Evolutionary conservation across 148 eudicot genomes (phyloP).

Genomic region (Vaccinium macrocarpon): DNA sequence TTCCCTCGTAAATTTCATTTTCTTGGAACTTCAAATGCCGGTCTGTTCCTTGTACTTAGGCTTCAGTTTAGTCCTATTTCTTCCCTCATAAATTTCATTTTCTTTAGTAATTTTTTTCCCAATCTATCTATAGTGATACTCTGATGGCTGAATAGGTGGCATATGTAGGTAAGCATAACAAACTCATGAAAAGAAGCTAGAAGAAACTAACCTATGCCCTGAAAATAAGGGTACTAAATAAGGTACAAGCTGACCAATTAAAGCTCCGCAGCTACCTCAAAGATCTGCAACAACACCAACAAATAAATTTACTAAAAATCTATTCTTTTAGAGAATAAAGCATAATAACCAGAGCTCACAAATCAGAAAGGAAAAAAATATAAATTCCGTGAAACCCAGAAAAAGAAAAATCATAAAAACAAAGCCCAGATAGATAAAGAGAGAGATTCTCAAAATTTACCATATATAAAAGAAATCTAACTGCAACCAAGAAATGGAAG

Average conservation of each 20-base stretch:
- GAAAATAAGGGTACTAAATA: not conserved
- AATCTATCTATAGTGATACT: not conserved
- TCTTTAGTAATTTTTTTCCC: not conserved
- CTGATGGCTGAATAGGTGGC: not conserved
- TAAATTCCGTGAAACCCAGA: not conserved
- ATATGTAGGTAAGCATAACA: not conserved
- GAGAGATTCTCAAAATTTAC: not conserved
- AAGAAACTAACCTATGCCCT: slow-evolving; percentile 17
- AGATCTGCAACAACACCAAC: slow-evolving; percentile 26
- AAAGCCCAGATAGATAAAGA: not conserved
- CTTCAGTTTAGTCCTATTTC: not conserved
- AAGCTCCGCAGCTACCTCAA: slow-evolving; percentile 13
- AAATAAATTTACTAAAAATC: not conserved
- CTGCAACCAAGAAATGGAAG: not conserved
- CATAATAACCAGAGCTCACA: slow-evolving; percentile 9
- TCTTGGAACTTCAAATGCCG: not conserved
- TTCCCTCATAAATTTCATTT: not conserved
- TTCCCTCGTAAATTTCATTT: not conserved
- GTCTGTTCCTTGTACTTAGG: not conserved
- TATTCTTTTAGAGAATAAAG: not conserved
- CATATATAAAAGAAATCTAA: not conserved
- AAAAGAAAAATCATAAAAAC: not conserved
- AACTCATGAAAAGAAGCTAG: not conserved
- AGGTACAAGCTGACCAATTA: slow-evolving; percentile 8
- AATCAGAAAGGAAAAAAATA: not conserved